phyloP scores from a whole-genome alignment of 306 rosid genomes.

The Dalbergia cochinchinensis region DNA sequence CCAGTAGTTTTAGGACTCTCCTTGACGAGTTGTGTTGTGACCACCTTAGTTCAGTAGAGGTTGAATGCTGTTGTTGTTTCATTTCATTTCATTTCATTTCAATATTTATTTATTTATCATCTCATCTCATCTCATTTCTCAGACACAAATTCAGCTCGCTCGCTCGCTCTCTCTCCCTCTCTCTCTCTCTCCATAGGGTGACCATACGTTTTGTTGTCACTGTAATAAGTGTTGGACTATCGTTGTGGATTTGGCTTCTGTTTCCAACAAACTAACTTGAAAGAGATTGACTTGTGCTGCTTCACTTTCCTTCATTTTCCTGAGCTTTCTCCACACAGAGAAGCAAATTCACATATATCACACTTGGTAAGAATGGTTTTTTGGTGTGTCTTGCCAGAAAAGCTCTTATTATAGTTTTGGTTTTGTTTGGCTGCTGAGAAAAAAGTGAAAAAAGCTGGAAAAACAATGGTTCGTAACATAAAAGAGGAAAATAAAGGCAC shows the following conservation, averaged over 20 bases:
- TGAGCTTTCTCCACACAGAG: conserved; percentile 4
- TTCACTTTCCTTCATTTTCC: neutral
- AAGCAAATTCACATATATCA: conserved; percentile 4
- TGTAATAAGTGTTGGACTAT: neutral
- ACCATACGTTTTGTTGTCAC: neutral
- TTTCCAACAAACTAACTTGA: neutral
- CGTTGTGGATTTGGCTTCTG: neutral
- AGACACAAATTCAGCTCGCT: neutral
- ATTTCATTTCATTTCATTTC: neutral
- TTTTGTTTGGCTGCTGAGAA: conserved; percentile 41
- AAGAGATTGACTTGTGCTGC: conserved; percentile 10
- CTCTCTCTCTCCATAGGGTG: neutral
- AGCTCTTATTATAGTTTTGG: conserved; percentile 14
- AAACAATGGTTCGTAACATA: neutral
- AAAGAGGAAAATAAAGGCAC: neutral
- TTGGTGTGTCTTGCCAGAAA: conserved; percentile 26
- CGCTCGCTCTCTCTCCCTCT: neutral
- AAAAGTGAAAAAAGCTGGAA: neutral
- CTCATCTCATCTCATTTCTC: conserved; percentile 11
- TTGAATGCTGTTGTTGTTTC: neutral
- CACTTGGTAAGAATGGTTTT: conserved; percentile 39
- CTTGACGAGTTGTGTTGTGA: neutral
- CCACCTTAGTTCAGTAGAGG: neutral
- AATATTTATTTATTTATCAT: neutral
- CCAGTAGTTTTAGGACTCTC: too few species aligned